Conservation (phyloP, 2,329 filamentous ascomycete genomes). For the Pyrenophora tritici-repentis region DNA sequence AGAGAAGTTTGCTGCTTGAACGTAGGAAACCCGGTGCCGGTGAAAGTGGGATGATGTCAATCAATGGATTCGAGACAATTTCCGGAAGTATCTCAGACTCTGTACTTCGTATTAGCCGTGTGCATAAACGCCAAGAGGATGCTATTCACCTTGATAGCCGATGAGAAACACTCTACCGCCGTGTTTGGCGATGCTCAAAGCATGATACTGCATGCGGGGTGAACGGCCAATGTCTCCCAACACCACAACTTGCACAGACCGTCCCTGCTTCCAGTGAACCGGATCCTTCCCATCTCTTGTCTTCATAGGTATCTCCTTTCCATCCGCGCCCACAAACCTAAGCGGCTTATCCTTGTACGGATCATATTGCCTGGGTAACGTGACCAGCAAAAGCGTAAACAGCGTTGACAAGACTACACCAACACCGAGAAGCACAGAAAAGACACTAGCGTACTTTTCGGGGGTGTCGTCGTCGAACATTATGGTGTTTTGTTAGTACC, state of each 20-base stretch:
- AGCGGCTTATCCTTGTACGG: conserved; percentile 42
- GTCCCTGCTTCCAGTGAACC: conserved; percentile 43
- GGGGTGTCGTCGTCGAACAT: conserved; percentile 43
- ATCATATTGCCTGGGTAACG: conserved; percentile 59
- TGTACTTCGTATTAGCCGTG: conserved; percentile 31
- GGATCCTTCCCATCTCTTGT: conserved; percentile 29
- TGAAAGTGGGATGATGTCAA: conserved; percentile 72
- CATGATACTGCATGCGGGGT: conserved; percentile 98
- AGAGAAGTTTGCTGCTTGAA: conserved; percentile 71
- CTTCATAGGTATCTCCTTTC: conserved; percentile 27
- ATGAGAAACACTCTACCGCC: conserved; percentile 82
- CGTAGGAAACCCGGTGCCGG: conserved; percentile 69
- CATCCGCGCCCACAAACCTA: conserved; percentile 30
- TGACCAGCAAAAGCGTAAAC: conserved; percentile 57
- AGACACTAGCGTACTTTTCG: conserved; percentile 28
- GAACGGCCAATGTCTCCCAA: conserved; percentile 94
- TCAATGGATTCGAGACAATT: conserved; percentile 68
- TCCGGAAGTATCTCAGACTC: conserved; percentile 84
- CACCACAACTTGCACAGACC: conserved; percentile 80
- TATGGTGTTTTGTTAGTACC: conserved; percentile 12
- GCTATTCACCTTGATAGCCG: conserved; percentile 73
- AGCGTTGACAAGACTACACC: conserved; percentile 51
- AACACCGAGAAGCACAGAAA: conserved; percentile 49
- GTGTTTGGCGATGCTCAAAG: conserved; percentile 83
- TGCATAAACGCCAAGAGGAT: neutral